Percentiles rank a stretch among this genome's conserved stretches.
These are phyloP conservation scores for Nigrospora osmanthi DNA, from an alignment of 2,329 filamentous ascomycete genomes.

Conservation along the genomic window DNA sequence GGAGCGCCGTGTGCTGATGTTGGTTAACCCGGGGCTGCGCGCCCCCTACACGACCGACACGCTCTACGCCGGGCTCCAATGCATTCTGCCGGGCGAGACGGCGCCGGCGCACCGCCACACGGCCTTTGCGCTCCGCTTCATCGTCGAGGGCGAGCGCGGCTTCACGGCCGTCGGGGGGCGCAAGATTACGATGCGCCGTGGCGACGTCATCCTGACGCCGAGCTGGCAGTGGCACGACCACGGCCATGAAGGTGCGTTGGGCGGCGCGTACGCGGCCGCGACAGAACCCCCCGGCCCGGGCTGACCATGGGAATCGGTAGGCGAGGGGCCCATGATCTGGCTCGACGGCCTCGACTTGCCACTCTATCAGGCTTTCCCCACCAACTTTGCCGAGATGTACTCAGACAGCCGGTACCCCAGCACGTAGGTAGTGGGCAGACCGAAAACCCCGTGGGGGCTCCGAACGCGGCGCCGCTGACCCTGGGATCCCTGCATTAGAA, in stretches of 20 bases:
- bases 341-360: constrained; percentile 47
- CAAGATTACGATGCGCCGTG: constrained; percentile 37
- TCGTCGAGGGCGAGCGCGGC: constrained; percentile 44
- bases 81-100: constrained; percentile 45
- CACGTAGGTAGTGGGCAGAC: background rate
- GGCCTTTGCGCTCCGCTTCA: constrained; percentile 46
- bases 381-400: constrained; percentile 45
- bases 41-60: constrained; percentile 46
- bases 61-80: constrained; percentile 44
- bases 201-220: constrained; percentile 47
- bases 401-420: constrained; percentile 2
- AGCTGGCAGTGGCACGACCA: constrained; percentile 51
- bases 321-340: constrained; percentile 44
- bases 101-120: constrained; percentile 44
- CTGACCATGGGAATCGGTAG: background rate
- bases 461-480: too few relatives aligned
- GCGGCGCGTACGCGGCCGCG: too few relatives aligned
- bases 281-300: too few relatives aligned
- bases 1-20: constrained; percentile 28
- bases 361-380: constrained; percentile 37
- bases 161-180: constrained; percentile 47
- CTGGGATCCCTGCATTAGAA: background rate
- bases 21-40: constrained; percentile 20
- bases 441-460: too few relatives aligned
- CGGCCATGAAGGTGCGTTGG: constrained; percentile 36